Conservation (phyloP, 352 stramenopile genomes). For the Lagenidium sp. region DNA sequence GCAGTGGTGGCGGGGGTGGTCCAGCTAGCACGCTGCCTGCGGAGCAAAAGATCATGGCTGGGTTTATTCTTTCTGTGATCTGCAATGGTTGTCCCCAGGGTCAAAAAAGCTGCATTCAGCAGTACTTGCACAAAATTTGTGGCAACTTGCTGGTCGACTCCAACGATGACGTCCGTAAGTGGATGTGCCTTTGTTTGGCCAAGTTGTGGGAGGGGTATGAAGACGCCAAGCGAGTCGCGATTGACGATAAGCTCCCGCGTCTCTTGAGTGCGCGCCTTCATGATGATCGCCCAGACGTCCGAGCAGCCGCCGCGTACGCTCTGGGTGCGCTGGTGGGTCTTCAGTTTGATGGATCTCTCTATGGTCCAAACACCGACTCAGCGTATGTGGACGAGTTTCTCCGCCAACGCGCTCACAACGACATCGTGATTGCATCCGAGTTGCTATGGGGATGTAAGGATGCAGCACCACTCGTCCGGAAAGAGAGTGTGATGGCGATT, state of each 20-base stretch:
- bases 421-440: constrained; percentile 65
- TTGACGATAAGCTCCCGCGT: constrained; percentile 82
- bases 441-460: constrained; percentile 62
- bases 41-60: constrained; percentile 92
- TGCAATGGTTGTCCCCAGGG: constrained; percentile 89
- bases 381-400: constrained; percentile 50
- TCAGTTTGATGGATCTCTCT: constrained; percentile 46
- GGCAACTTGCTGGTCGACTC: constrained; percentile 50
- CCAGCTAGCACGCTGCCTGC: constrained; percentile 39
- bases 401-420: constrained; percentile 39
- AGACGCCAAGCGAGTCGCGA: constrained; percentile 76
- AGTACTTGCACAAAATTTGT: constrained; percentile 80
- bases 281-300: constrained; percentile 86
- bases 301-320: constrained; percentile 90
- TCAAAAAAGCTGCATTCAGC: constrained; percentile 91
- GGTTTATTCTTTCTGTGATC: constrained; percentile 94
- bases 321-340: constrained; percentile 88
- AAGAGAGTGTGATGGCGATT: constrained; percentile 76
- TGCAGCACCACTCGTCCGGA: constrained; percentile 74
- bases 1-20: constrained; percentile 4
- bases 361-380: constrained; percentile 21
- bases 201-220: constrained; percentile 94
- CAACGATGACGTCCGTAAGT: constrained; percentile 69
- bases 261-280: constrained; percentile 73
- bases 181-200: constrained; percentile 89